Evolutionary conservation across 345 rosid species (phyloP).

Genomic region (Cardiospermum halicacabum): DNA sequence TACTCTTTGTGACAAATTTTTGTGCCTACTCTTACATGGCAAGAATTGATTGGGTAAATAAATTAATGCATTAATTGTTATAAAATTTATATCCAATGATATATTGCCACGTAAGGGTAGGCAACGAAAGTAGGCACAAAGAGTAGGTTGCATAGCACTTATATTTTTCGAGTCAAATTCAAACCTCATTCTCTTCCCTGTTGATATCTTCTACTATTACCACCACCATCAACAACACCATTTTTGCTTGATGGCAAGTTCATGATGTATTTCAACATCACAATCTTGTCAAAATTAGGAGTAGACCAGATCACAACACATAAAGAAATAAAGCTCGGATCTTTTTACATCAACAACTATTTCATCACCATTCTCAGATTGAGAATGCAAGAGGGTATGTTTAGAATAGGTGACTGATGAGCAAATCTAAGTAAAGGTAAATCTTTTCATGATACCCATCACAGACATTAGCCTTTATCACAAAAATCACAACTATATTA

Average conservation of each 20-base stretch:
- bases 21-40: no score
- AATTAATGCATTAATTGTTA: no score
- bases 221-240: no score
- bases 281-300: constrained; percentile 67
- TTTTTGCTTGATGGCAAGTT: constrained; percentile 34
- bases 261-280: constrained; percentile 45
- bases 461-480: no score
- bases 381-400: constrained; percentile 64
- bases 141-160: no score
- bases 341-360: constrained; percentile 73
- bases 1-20: no score
- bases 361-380: constrained; percentile 51
- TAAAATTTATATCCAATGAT: no score
- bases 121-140: no score
- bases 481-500: no score
- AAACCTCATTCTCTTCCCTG: constrained; percentile 56
- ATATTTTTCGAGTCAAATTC: constrained; percentile 52
- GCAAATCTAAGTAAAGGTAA: constrained; percentile 69
- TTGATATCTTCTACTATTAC: constrained; percentile 37
- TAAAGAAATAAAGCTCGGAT: constrained; percentile 80
- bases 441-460: constrained; percentile 42
- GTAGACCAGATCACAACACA: constrained; percentile 80
- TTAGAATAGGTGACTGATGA: constrained; percentile 58
- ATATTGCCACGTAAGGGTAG: no score
- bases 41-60: no score